phyloP scores from a whole-genome alignment of 2,329 filamentous ascomycete genomes.

The Cytospora paraplurivora region DNA sequence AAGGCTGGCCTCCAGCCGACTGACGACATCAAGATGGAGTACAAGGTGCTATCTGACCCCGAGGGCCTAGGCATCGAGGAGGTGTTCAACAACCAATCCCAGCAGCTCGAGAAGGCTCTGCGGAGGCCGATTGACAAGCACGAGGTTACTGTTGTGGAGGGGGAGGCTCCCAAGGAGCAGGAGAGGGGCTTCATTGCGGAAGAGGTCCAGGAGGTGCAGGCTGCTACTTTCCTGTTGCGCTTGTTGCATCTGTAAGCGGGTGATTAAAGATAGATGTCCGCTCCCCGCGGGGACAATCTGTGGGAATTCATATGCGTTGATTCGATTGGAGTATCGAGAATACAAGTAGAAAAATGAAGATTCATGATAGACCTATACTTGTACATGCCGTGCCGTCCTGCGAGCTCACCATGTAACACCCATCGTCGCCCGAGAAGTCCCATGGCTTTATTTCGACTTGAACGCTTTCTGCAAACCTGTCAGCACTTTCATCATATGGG shows the following conservation, averaged over 20 bases:
- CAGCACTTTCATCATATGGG: background rate
- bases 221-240: conserved; percentile 72
- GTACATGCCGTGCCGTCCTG: background rate
- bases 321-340: conserved; percentile 7
- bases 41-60: conserved; percentile 76
- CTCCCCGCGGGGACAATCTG: background rate
- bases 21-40: conserved; percentile 95
- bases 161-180: conserved; percentile 52
- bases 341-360: conserved; percentile 2
- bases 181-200: conserved; percentile 69
- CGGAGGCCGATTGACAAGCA: conserved; percentile 76
- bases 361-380: conserved; percentile 1
- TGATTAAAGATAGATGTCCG: background rate
- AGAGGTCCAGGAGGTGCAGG: conserved; percentile 84
- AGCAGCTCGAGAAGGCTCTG: conserved; percentile 74
- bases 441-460: conserved; percentile 15
- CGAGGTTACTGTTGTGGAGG: conserved; percentile 60
- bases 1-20: conserved; percentile 88
- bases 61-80: conserved; percentile 72
- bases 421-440: background rate
- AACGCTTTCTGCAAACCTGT: conserved; percentile 25
- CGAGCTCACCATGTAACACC: background rate
- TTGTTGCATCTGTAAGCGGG: conserved; percentile 23
- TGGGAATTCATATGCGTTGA: background rate
- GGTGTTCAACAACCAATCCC: conserved; percentile 68